Percentiles rank a stretch among this genome's conserved stretches.
Evolutionary conservation across 2,329 filamentous ascomycete genomes (phyloP).

Genomic region (Dothistroma pini): DNA sequence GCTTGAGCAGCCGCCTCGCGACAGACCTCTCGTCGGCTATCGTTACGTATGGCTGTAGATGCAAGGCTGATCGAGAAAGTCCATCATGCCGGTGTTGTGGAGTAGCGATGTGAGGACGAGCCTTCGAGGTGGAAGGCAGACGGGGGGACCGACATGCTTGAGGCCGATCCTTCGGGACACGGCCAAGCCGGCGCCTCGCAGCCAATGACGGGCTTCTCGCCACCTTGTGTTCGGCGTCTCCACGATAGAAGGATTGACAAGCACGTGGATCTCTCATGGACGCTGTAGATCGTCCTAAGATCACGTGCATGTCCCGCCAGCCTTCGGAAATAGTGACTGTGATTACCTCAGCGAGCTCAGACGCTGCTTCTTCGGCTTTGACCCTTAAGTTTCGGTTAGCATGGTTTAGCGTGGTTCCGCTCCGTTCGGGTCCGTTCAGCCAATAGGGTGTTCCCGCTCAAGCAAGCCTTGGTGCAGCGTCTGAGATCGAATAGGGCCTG

Average conservation of each 20-base stretch:
- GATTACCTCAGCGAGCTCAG: too few species aligned
- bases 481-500: too few species aligned
- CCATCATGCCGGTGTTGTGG: constrained; percentile 1
- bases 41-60: not conserved
- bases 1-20: not conserved
- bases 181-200: not conserved
- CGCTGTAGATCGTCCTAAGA: not conserved
- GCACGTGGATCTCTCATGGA: not conserved
- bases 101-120: not conserved
- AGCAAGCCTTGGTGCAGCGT: too few species aligned
- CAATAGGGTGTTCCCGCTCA: too few species aligned
- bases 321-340: not conserved
- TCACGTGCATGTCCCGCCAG: not conserved
- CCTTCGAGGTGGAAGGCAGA: not conserved
- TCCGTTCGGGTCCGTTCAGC: too few species aligned
- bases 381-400: too few species aligned
- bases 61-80: not conserved
- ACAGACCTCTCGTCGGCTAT: not conserved
- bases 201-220: not conserved
- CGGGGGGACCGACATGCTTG: not conserved
- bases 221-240: not conserved
- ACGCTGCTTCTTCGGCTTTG: too few species aligned
- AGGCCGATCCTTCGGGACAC: not conserved
- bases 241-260: not conserved
- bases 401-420: too few species aligned